phyloP scores from a whole-genome alignment of 2,329 filamentous ascomycete species.

The Hymenoscyphus infarciens region DNA sequence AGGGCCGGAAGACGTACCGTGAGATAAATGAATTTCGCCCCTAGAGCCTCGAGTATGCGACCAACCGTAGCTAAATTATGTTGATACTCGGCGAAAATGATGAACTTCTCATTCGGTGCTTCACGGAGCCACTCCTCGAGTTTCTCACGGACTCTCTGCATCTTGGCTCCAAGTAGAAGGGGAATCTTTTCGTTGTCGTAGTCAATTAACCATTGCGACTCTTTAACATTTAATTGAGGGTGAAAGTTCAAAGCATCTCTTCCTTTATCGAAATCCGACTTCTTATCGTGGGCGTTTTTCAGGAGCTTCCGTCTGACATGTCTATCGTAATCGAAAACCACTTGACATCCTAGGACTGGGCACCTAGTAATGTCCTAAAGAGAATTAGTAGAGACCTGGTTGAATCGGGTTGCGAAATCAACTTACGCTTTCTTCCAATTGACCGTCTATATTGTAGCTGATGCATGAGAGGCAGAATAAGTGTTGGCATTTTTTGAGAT shows the following conservation, averaged over 20 bases:
- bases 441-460: too few species aligned
- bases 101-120: constrained; percentile 47
- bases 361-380: too few species aligned
- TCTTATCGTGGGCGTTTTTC: neutral
- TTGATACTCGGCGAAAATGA: constrained; percentile 56
- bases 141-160: constrained; percentile 30
- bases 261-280: neutral
- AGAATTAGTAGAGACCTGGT: too few species aligned
- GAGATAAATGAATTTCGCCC: constrained; percentile 39
- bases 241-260: constrained; percentile 2
- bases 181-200: constrained; percentile 18
- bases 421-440: too few species aligned
- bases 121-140: constrained; percentile 39
- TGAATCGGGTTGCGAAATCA: too few species aligned
- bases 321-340: neutral
- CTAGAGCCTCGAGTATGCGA: constrained; percentile 44
- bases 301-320: neutral
- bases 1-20: constrained; percentile 32
- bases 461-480: too few species aligned
- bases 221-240: neutral
- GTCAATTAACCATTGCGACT: constrained; percentile 12
- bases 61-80: constrained; percentile 47
- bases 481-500: too few species aligned
- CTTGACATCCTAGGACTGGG: neutral
- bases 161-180: constrained; percentile 37